Conservation (phyloP, 371 early-diverging fungal genomes). For the Mucor plumbeus region DNA sequence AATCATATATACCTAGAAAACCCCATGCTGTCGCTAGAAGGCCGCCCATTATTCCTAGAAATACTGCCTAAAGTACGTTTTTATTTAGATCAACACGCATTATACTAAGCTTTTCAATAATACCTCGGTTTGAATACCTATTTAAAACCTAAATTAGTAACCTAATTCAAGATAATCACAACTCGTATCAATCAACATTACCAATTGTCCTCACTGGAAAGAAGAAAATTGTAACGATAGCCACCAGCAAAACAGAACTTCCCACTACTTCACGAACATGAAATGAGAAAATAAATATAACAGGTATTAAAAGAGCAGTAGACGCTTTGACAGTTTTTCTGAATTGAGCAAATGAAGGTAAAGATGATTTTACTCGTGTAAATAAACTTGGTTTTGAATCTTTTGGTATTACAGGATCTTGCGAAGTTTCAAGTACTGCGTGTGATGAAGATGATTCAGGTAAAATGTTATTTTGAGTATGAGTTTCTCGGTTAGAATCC, state of each 20-base stretch:
- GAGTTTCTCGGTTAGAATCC: neutral
- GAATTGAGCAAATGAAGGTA: slow-evolving; percentile 37
- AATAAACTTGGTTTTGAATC: neutral
- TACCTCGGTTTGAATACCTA: slow-evolving; percentile 31
- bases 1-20: slow-evolving; percentile 27
- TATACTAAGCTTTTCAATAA: neutral
- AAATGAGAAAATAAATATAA: slow-evolving; percentile 30
- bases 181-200: neutral
- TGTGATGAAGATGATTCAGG: slow-evolving; percentile 1
- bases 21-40: slow-evolving; percentile 35
- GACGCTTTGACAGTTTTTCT: slow-evolving; percentile 43
- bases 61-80: slow-evolving; percentile 26
- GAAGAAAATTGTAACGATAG: slow-evolving; percentile 29
- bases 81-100: too few species aligned
- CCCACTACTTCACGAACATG: slow-evolving; percentile 14
- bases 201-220: slow-evolving; percentile 34
- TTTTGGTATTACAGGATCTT: neutral
- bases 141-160: neutral
- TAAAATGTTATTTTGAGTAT: neutral
- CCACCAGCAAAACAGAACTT: slow-evolving; percentile 15
- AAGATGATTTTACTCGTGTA: neutral
- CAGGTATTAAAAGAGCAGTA: slow-evolving; percentile 34
- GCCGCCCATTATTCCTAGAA: slow-evolving; percentile 37
- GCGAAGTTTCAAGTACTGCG: neutral
- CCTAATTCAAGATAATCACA: neutral